Base-by-base conservation (phyloP, 2,329 filamentous ascomycete species). In the Beauveria bassiana region DNA sequence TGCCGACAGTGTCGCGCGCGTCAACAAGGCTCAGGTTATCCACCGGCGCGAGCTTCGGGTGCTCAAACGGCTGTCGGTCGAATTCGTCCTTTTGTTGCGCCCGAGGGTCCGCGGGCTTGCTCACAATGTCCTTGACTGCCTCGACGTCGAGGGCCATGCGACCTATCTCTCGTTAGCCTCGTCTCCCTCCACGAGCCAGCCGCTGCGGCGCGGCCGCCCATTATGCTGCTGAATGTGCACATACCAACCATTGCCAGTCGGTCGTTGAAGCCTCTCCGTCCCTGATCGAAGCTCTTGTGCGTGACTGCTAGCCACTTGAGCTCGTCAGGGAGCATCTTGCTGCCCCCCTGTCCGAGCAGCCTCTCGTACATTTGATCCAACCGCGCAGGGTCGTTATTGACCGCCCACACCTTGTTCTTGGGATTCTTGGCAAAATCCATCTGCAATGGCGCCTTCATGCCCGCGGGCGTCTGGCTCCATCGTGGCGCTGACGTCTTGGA, bases 251-350 rank as follows among this genome's bases (percentile, higher is more conserved):
- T 92, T n/a, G 92, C 90, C 74, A 99, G 79, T 65, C 91, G 85
- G 70, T 97, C 93, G 73, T 99, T 99, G 78, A 93, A 96, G 1
- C 93, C 93, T 79, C 93, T 87, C 70, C 91, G 82, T 58, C 93
- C 95, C 71, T 98, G 92, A 72, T 99, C 93, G 71, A 96, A 98
- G 76, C 92, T 97, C 84, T 98, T 98, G 75, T 98, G 95, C 66
- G 95, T 99, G 61, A 99, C 85, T 34, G 93, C 93, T 70, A 98
- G 79, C 95, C 95, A 99, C 78, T 97, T 98, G 64, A 95, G 81
- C 77, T 99, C 93, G 18, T 97, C 93, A 2, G 89, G 87, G 62
- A 99, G 80, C 72, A 95, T 73, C 68, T 82, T 84, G 67, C 89
- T 84, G 62, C 90, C 90, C 51, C 83, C 86, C 52, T 79, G 79